Evolutionary conservation across 2,329 filamentous ascomycete species (phyloP), one percentile per base, ranked within the genome.

Genomic region (Aspergillus transmontanensis): DNA sequence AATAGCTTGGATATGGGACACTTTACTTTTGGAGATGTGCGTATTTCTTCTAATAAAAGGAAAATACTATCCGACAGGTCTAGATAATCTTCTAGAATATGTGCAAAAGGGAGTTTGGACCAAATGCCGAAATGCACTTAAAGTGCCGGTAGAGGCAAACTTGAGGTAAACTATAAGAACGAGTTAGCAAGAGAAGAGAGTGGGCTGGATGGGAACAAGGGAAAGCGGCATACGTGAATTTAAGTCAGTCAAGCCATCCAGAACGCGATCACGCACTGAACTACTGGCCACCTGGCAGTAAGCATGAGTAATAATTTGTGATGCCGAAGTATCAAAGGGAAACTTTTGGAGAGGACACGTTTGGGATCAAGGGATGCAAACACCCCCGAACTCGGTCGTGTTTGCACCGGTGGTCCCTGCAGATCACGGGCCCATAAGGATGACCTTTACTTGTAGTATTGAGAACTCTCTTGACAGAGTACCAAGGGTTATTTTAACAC

Each of bases 241-340:
- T 65, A 70, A 63, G 50, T 62, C 36, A 54, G 57, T 14, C 60
- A 66, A 66, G 68, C 72, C 73, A 76, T 76, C 63, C 59, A 69
- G 69, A 66, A 68, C 36, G 64, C 63, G 64, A 70, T 67, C 65
- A 66, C 61, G 66, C 62, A 66, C 65, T 65, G 65, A 69, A 61
- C 59, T 66, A 70, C 64, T 67, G 74, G 73, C 71, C 73, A 76
- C 71, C 68, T 76, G 73, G 71, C 73, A 74, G 69, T 64, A 74
- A 70, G 66, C 58, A 60, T 54, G 55, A 65, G 46, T 63, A 59
- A 62, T 62, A 58, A 45, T 28, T 56, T 43, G 36, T 30, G 60
- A 64, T 64, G 50, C 45, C 59, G 60, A 66, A 59, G 43, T 57
- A 46, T 34, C 34, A 26, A 34, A 39, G 41, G 21, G 60, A 59